Evolutionary conservation across 176 grass and related monocot species (phyloP).

Genomic region (Ampelocalamus luodianensis): DNA sequence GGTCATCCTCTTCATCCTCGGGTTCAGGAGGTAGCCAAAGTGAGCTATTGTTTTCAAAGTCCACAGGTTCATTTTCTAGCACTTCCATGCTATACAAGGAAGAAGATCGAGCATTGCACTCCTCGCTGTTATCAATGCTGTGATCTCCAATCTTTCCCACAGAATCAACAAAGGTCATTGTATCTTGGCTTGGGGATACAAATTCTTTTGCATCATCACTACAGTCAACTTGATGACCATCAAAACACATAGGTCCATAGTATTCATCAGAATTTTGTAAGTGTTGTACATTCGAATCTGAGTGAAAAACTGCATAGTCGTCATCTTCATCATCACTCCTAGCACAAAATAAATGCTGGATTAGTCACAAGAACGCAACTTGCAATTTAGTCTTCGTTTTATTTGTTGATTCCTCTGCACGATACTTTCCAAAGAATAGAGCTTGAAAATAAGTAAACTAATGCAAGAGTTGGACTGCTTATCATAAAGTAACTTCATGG

Average conservation of each 20-base stretch:
- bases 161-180: constrained; percentile 36
- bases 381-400: constrained; percentile 13
- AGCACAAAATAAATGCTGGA: constrained; percentile 45
- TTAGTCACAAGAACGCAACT: constrained; percentile 25
- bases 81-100: constrained; percentile 77
- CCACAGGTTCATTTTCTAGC: constrained; percentile 74
- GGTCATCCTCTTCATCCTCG: constrained; percentile 90
- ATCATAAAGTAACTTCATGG: constrained; percentile 3
- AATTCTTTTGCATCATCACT: constrained; percentile 54
- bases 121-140: constrained; percentile 54
- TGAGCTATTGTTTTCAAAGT: constrained; percentile 86
- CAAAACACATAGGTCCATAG: constrained; percentile 67
- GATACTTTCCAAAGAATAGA: constrained; percentile 12
- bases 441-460: constrained; percentile 7
- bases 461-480: constrained; percentile 5
- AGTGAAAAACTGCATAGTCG: constrained; percentile 65
- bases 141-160: constrained; percentile 63
- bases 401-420: constrained; percentile 29
- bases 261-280: constrained; percentile 63
- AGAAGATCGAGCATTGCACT: constrained; percentile 71
- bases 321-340: constrained; percentile 95
- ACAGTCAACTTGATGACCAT: constrained; percentile 54
- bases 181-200: constrained; percentile 55
- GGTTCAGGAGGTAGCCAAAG: constrained; percentile 89
- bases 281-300: constrained; percentile 57